Evolutionary conservation across 306 rosid genomes (phyloP), one percentile per base, ranked within the genome.

Genomic region (Quercus gilva): DNA sequence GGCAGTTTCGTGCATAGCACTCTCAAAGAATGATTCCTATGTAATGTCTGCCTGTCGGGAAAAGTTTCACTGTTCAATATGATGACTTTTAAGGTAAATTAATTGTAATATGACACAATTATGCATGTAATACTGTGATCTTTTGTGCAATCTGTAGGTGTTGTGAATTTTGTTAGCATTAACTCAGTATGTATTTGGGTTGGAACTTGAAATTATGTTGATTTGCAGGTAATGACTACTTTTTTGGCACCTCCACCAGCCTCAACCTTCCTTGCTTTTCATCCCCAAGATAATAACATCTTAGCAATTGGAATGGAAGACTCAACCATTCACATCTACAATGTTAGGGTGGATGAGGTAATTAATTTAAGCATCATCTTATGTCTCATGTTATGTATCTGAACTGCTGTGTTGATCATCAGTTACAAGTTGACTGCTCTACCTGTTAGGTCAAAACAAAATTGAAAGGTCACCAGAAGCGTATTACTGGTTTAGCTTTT

Each of bases 241-340:
- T 92, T 90, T 79, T 86, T 92, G 94, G 69, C 91, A 57, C 91
- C 97, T 28, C 92, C 92, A 52, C 97, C 98, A 13, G 88, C 96
- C 55, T 88, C 98, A 60, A 87, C 97, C 63, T 90, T 82, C 84
- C 83, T 92, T 55, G 96, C 96, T 70, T 92, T 94, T 82, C 92
- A 92, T 81, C 98, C 98, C 59, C 86, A 81, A 78, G 96, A 94
- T 94, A 94, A 94, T 86, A 94, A 94, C 87, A 85, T 94, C 84
- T 86, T 94, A 43, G 98, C 98, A 84, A 90, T 92, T 55, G 97
- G 97, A 79, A 94, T 94, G 98, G 96, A 86, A 75, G 97, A 94
- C 84, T 94, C 94, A 71, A 85, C 94, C 77, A 94, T 94, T 80
- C 89, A 88, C 69, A 94, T 94, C 65, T 94, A 89, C 85, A 90